Conservation (phyloP, 768 basidiomycete genomes). For the Collybia sordida region DNA sequence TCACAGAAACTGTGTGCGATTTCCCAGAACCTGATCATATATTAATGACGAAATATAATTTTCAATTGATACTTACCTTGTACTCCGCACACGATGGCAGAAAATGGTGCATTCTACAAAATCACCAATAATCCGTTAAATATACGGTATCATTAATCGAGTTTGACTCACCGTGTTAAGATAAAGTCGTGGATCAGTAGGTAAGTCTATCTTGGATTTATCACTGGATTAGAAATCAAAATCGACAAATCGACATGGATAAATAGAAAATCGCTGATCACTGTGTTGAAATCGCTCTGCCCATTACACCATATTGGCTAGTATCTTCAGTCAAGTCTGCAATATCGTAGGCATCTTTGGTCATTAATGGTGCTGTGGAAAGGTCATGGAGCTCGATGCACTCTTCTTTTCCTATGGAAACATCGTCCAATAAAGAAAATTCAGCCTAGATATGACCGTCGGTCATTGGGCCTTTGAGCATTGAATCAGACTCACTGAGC, state of each 20-base stretch:
- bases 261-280: conserved; percentile 21
- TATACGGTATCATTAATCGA: too few relatives aligned
- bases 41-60: neutral
- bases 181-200: conserved; percentile 55
- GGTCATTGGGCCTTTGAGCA: neutral
- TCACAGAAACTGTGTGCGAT: conserved; percentile 67
- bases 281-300: conserved; percentile 46
- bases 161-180: conserved; percentile 67
- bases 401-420: neutral
- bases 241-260: neutral
- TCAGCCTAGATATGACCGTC: conserved; percentile 9
- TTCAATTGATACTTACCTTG: conserved; percentile 37
- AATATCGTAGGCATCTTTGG: conserved; percentile 44
- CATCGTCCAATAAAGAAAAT: conserved; percentile 12
- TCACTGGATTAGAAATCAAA: conserved; percentile 23
- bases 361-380: conserved; percentile 50
- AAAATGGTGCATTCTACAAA: conserved; percentile 70
- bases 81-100: conserved; percentile 73
- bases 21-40: conserved; percentile 58
- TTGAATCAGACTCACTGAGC: too few relatives aligned
- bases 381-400: conserved; percentile 30
- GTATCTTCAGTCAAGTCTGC: conserved; percentile 28
- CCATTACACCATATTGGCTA: conserved; percentile 65
- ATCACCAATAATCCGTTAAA: neutral
- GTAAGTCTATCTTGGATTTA: conserved; percentile 28